Base-by-base conservation (phyloP, 805 yeast genomes). In the Ogataea nitratoaversa region DNA sequence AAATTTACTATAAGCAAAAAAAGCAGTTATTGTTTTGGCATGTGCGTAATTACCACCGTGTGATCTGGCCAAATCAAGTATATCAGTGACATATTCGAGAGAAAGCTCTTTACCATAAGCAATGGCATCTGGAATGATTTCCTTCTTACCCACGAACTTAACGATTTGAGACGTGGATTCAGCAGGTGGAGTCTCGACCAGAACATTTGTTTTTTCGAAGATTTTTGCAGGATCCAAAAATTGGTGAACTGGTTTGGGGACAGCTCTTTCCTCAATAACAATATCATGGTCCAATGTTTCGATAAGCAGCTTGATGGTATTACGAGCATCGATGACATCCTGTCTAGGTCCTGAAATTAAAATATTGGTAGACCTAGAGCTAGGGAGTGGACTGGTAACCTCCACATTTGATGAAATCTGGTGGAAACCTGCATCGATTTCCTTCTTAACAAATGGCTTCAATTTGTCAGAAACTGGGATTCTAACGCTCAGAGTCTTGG, bases 21-120 rank as follows among this genome's bases (percentile, higher is more conserved):
- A 85, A 11, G 82, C 71, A 32, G 88, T 82, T 42, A 93, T 70
- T 30, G 79, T 74, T 46, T 78, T 76, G 8, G 95, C 96, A 54
- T 93, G 98, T 14, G 67, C 60, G 38, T 76, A 57, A 56, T 86
- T 78, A 48, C 84, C 86, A 54, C 88, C 85, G 60, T 93, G 97
- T 23, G 98, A 95, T 62, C 77, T 82, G 9, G 95, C 79, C 61
- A 93, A 81, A 54, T 89, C 95, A 56, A 93, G 71, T 27, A 78
- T 65, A 48, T 81, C 88, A 30, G 82, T 76, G 41, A 72, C 67
- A 57, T 72, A 78, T 40, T 76, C 71, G 35, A 79, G 68, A 25
- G 93, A 76, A 31, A 78, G 68, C 36, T 70, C 59, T 60, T 80
- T 75, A 13, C 91, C 86, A 43, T 64, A 66, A 22, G 68, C 69